phyloP scores from a whole-genome alignment of 148 eudicot genomes.

The Tetragonia tetragonoides region DNA sequence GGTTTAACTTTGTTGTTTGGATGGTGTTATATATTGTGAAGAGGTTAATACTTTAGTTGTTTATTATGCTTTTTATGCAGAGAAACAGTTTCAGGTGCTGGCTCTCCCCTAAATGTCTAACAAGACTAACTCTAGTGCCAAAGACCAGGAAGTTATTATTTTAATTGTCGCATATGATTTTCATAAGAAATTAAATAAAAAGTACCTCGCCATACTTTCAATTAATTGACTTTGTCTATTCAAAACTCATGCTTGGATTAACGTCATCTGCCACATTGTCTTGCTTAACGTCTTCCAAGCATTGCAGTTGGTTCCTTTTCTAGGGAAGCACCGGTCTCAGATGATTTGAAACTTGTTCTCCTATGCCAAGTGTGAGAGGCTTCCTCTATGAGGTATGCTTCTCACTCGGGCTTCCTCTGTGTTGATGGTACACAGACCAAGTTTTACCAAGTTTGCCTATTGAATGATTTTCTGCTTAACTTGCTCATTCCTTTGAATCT shows the following conservation, averaged over 20 bases:
- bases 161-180: slow-evolving; percentile 41
- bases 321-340: slow-evolving; percentile 46
- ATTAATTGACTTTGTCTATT: slow-evolving; percentile 29
- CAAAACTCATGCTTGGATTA: slow-evolving; percentile 31
- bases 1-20: slow-evolving; percentile 15
- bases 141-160: slow-evolving; percentile 43
- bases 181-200: slow-evolving; percentile 47
- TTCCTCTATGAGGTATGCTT: slow-evolving; percentile 79
- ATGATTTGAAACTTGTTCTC: slow-evolving; percentile 36
- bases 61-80: slow-evolving; percentile 92
- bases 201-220: slow-evolving; percentile 13
- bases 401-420: slow-evolving; percentile 54
- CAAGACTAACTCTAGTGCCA: slow-evolving; percentile 64
- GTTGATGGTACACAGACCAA: slow-evolving; percentile 22
- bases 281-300: slow-evolving; percentile 37
- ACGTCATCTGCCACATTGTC: slow-evolving; percentile 25
- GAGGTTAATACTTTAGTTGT: slow-evolving; percentile 42
- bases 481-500: slow-evolving; percentile 1
- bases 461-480: not conserved
- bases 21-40: slow-evolving; percentile 5
- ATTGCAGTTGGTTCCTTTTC: slow-evolving; percentile 49
- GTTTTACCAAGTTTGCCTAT: not conserved
- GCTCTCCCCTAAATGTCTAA: slow-evolving; percentile 71
- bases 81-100: slow-evolving; percentile 75
- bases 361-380: slow-evolving; percentile 64